Conservation (phyloP, 2,329 filamentous ascomycete genomes). For the Akanthomyces muscarius region DNA sequence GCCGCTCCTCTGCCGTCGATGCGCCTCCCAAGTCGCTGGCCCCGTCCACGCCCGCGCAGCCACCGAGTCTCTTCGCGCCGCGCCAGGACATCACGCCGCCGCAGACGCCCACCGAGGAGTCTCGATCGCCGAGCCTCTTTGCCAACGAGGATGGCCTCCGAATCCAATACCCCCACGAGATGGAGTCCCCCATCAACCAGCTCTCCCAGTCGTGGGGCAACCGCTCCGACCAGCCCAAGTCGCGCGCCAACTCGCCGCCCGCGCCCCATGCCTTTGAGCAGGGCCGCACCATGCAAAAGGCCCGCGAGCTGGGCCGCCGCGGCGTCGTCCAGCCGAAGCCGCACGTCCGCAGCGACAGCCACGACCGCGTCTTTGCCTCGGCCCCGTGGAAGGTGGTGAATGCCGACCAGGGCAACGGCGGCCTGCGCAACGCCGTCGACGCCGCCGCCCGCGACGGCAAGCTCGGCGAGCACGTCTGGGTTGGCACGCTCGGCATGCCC, state of each 20-base stretch:
- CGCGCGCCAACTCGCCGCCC: constrained; percentile 68
- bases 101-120: constrained; percentile 50
- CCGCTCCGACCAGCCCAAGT: constrained; percentile 72
- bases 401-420: constrained; percentile 88
- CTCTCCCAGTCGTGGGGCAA: constrained; percentile 74
- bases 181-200: constrained; percentile 66
- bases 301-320: constrained; percentile 52
- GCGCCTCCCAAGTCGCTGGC: constrained; percentile 22
- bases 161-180: constrained; percentile 50
- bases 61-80: constrained; percentile 48
- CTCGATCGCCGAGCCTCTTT: constrained; percentile 45
- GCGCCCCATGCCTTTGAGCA: constrained; percentile 73
- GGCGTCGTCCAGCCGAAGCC: constrained; percentile 54
- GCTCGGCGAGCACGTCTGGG: constrained; percentile 76
- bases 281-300: constrained; percentile 53
- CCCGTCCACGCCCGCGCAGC: constrained; percentile 36
- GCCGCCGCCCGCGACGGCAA: constrained; percentile 68
- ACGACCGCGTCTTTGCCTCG: constrained; percentile 68
- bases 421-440: constrained; percentile 81
- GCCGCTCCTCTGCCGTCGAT: constrained; percentile 28
- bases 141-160: constrained; percentile 55
- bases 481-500: constrained; percentile 90
- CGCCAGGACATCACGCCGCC: constrained; percentile 50
- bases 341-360: constrained; percentile 55
- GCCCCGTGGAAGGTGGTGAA: constrained; percentile 79